phyloP scores from a whole-genome alignment of 148 eudicot species.

The Limonium bicolor region DNA sequence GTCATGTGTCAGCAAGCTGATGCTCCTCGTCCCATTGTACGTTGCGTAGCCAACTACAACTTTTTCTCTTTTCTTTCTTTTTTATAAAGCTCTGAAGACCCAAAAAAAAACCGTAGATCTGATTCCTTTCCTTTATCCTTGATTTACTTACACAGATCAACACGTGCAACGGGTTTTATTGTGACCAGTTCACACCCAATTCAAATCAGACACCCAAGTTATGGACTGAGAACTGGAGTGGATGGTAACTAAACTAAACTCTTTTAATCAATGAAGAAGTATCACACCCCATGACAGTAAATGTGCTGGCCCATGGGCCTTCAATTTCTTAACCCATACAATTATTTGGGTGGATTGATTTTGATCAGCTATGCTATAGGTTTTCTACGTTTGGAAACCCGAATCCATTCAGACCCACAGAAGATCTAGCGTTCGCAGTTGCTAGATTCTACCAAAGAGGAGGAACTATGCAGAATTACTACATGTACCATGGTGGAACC shows the following conservation, averaged over 20 bases:
- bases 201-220: constrained; percentile 64
- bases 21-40: constrained; percentile 81
- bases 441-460: constrained; percentile 91
- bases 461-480: constrained; percentile 92
- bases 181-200: constrained; percentile 84
- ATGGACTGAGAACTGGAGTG: constrained; percentile 99
- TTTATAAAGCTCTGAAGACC: too few relatives aligned
- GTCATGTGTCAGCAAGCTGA: constrained; percentile 86
- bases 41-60: too few relatives aligned
- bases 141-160: constrained; percentile 42
- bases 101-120: too few relatives aligned
- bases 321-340: neutral
- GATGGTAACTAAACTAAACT: constrained; percentile 38
- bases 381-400: constrained; percentile 56
- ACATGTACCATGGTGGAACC: constrained; percentile 99
- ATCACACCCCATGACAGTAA: neutral
- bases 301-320: neutral
- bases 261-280: neutral
- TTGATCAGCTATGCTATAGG: constrained; percentile 20
- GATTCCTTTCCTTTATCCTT: neutral
- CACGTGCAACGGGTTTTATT: constrained; percentile 94
- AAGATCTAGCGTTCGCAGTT: constrained; percentile 89
- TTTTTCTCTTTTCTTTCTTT: neutral
- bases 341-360: neutral
- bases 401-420: constrained; percentile 71